Base-by-base conservation (phyloP, 768 basidiomycete genomes). In the Phylloporus sp. region DNA sequence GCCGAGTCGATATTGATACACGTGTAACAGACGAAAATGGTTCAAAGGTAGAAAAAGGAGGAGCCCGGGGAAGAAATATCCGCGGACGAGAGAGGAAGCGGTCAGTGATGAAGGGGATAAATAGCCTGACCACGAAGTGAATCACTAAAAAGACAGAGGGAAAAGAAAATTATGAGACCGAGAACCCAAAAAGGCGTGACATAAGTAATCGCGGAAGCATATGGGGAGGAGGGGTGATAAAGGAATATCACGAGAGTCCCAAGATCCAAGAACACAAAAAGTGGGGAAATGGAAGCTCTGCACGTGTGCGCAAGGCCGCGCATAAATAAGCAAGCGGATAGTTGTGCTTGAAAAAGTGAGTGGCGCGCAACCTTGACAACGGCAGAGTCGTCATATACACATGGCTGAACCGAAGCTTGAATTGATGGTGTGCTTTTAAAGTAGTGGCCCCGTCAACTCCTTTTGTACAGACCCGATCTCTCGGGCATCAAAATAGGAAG, bases 181-280 rank as follows among this genome's bases (percentile, higher is more conserved):
- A 38, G 42, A 61, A 64, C 66, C 54, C 56, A 57, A 52, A 55
- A 60, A 57, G 45, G 36, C 27, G 31, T 50, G 56, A 34, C 62
- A 67, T 56, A 52, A 40, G 56, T 45, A 35, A 34, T 3, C 43
- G 52, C 20, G 23, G 50, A 51, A 64, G 54, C 59, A 63, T 56
- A 40, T 27, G 26, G n/a, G 26, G 26, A 18, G 54, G 29, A 42
- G 35, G 46, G 39, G 55, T 52, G 58, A 57, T 44, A 26, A 34
- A 47, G 39, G 45, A 59, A 68, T 62, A 64, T 58, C 54, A 58
- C 58, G 47, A 52, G 26, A 56, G 67, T 70, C 68, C 68, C 71
- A 68, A 62, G 66, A 76, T 70, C 68, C 75, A 73, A 74, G 66
- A 74, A 70, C 68, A 74, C 69, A 70, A 54, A 50, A 53, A 49